Conservation (phyloP, 2,329 filamentous ascomycete species). For the Ophiostoma quercus region DNA sequence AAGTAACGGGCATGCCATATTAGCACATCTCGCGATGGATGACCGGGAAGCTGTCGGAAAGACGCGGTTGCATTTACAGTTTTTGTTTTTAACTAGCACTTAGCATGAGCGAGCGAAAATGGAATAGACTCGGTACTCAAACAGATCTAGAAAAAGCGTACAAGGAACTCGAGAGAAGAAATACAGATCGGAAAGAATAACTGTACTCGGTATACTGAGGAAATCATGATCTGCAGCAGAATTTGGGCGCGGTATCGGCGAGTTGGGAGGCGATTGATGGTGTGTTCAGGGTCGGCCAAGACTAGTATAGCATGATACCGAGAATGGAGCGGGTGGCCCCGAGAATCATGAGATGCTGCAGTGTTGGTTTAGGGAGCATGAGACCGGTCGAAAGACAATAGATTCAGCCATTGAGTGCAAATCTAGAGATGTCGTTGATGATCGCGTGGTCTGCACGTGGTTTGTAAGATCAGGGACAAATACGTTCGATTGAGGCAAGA, state of each 20-base stretch:
- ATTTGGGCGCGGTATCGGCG: not conserved
- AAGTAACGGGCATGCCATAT: not conserved
- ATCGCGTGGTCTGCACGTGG: not conserved
- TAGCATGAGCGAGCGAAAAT: not conserved
- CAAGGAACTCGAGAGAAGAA: not conserved
- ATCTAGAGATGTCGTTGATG: not conserved
- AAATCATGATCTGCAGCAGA: slow-evolving; percentile 1
- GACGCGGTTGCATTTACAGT: not conserved
- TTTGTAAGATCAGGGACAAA: not conserved
- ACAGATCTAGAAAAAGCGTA: not conserved
- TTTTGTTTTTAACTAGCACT: not conserved
- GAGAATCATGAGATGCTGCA: not conserved
- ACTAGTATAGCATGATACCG: not conserved
- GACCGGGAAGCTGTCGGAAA: not conserved
- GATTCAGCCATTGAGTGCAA: not conserved
- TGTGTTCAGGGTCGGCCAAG: not conserved
- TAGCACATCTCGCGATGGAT: not conserved
- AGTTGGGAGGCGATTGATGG: not conserved
- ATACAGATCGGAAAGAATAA: not conserved
- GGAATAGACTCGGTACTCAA: not conserved
- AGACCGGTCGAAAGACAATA: not conserved
- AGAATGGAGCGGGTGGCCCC: not conserved
- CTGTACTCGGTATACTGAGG: not conserved
- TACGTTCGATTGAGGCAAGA: not conserved
- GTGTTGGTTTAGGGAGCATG: too few relatives aligned